These are phyloP conservation scores for Fonsecaea nubica DNA, from an alignment of 2,329 filamentous ascomycete genomes.

Conservation along the genomic window DNA sequence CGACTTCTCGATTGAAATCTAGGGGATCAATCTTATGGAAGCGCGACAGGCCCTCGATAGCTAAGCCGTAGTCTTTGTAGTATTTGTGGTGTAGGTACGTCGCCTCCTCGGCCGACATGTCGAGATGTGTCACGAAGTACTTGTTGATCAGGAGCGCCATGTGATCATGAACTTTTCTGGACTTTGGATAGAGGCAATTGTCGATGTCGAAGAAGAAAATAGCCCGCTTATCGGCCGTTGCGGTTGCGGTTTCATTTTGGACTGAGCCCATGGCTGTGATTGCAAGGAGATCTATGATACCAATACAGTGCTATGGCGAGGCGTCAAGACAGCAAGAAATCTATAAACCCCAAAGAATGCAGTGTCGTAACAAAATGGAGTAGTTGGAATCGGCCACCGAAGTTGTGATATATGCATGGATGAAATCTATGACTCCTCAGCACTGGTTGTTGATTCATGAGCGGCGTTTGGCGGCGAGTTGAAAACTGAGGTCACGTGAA, in stretches of 20 bases:
- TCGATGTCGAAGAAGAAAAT: slow-evolving; percentile 91
- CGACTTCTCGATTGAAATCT: slow-evolving; percentile 92
- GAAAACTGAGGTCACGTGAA: neutral
- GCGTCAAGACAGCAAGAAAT: neutral
- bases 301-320: neutral
- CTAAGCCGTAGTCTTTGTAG: slow-evolving; percentile 95
- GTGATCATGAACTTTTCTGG: slow-evolving; percentile 81
- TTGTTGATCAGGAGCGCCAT: slow-evolving; percentile 84
- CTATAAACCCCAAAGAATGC: neutral
- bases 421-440: neutral
- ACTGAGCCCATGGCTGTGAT: slow-evolving; percentile 29
- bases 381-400: slow-evolving; percentile 7
- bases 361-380: neutral
- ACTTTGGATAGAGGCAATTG: slow-evolving; percentile 93
- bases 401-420: neutral
- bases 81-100: slow-evolving; percentile 85
- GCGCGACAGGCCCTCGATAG: slow-evolving; percentile 90
- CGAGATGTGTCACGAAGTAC: slow-evolving; percentile 73
- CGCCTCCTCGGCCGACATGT: slow-evolving; percentile 78
- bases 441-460: neutral
- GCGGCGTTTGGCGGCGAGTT: neutral
- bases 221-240: slow-evolving; percentile 28
- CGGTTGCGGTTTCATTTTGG: neutral
- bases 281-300: slow-evolving; percentile 8
- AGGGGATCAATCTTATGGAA: slow-evolving; percentile 95